Percentiles rank a stretch among this genome's conserved stretches.
Conservation (phyloP, 2,329 filamentous ascomycete genomes). For the Elsinoe australis region DNA sequence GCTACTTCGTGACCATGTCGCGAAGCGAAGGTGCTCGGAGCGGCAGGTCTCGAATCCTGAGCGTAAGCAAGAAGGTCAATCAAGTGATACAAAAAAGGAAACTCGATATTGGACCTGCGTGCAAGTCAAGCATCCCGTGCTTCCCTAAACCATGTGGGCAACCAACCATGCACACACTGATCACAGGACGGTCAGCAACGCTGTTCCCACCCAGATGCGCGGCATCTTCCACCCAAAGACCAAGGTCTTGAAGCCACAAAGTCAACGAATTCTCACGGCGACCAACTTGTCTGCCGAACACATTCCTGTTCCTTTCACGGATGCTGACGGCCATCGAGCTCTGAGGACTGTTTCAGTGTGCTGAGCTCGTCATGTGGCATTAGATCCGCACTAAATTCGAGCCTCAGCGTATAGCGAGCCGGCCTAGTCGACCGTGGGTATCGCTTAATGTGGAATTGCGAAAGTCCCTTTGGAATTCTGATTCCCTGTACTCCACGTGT, state of each 20-base stretch:
- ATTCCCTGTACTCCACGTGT: constrained; percentile 1
- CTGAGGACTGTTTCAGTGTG: constrained; percentile 12
- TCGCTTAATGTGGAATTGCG: constrained; percentile 8
- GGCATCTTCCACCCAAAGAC: too few relatives aligned
- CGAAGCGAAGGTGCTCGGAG: too few relatives aligned
- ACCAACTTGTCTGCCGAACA: background rate
- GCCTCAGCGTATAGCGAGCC: constrained; percentile 1
- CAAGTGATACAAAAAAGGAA: background rate
- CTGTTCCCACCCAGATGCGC: too few relatives aligned
- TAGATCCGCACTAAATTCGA: constrained; percentile 1
- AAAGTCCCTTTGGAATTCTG: constrained; percentile 2
- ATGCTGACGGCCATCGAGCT: constrained; percentile 11
- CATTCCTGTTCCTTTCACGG: background rate
- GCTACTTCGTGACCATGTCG: too few relatives aligned
- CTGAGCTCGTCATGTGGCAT: constrained; percentile 7
- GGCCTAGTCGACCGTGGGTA: background rate
- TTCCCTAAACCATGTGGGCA: too few relatives aligned
- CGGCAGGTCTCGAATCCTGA: background rate
- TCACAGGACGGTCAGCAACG: too few relatives aligned
- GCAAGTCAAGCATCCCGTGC: background rate
- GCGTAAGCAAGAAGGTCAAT: constrained; percentile 5
- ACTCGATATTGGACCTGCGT: background rate
- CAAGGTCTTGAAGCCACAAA: too few relatives aligned
- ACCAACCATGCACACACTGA: too few relatives aligned
- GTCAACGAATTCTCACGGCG: too few relatives aligned